Conservation (phyloP, 495 filamentous ascomycete species). For the Acidomyces sp. region DNA sequence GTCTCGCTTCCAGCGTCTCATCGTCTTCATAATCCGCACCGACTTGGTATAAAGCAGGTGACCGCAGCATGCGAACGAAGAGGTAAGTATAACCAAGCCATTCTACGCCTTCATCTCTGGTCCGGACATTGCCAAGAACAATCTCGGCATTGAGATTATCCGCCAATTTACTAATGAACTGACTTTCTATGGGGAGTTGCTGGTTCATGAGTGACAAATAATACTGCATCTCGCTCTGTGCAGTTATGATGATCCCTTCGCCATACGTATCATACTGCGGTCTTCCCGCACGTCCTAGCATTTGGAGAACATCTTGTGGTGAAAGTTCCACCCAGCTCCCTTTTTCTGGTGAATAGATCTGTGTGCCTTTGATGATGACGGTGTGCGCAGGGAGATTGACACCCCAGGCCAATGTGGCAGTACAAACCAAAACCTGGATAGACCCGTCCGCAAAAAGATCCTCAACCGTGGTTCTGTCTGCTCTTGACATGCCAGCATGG, state of each 20-base stretch:
- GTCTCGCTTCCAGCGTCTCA: slow-evolving; percentile 81
- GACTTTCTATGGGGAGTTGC: slow-evolving; percentile 94
- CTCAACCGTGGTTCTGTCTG: slow-evolving; percentile 87
- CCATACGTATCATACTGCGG: slow-evolving; percentile 97
- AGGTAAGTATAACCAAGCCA: slow-evolving; percentile 99
- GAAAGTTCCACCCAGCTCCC: slow-evolving; percentile 97
- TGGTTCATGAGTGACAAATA: slow-evolving; percentile 94
- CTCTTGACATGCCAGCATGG: slow-evolving; percentile 89
- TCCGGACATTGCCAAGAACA: slow-evolving; percentile 89
- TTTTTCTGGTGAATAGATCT: slow-evolving; percentile 96
- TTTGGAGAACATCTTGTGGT: slow-evolving; percentile 94
- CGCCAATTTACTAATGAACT: slow-evolving; percentile 81
- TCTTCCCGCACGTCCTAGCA: slow-evolving; percentile 92
- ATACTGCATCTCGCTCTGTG: slow-evolving; percentile 86
- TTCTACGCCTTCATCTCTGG: slow-evolving; percentile 85
- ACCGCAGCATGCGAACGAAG: slow-evolving; percentile 94
- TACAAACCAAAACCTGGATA: slow-evolving; percentile 93
- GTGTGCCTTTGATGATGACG: slow-evolving; percentile 93
- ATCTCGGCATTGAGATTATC: slow-evolving; percentile 97
- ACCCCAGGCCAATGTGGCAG: slow-evolving; percentile 91
- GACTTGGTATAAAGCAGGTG: slow-evolving; percentile 89
- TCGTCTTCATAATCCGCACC: slow-evolving; percentile 92
- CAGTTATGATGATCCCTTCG: slow-evolving; percentile 97
- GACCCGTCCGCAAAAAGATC: slow-evolving; percentile 82
- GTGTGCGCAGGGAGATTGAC: slow-evolving; percentile 91